phyloP scores from a whole-genome alignment of 345 rosid species.

The Pistacia atlantica region DNA sequence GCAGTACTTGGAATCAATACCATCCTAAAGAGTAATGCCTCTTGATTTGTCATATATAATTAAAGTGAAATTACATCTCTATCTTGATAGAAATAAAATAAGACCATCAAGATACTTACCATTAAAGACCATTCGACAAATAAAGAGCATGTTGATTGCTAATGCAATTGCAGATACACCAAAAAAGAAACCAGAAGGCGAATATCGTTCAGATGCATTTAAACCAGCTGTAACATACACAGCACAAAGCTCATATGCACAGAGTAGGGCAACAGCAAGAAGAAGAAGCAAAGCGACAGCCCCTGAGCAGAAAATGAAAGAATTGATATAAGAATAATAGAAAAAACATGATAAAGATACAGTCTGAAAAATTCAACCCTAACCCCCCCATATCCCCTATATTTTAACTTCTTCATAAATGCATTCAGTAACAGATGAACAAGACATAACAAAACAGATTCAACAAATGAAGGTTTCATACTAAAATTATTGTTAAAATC shows the following conservation, averaged over 20 bases:
- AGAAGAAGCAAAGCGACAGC: slow-evolving; percentile 98
- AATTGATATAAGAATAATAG: slow-evolving; percentile 26
- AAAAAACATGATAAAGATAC: slow-evolving; percentile 2
- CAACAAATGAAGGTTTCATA: not conserved
- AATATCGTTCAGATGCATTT: slow-evolving; percentile 85
- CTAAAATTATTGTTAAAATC: slow-evolving; percentile 1
- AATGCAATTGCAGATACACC: slow-evolving; percentile 98
- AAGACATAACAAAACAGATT: not conserved
- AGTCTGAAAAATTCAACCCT: slow-evolving; percentile 3
- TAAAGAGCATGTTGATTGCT: slow-evolving; percentile 99
- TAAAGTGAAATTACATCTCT: slow-evolving; percentile 19
- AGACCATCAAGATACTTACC: slow-evolving; percentile 54
- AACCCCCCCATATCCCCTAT: not conserved
- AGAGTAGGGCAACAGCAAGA: slow-evolving; percentile 88
- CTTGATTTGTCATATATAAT: slow-evolving; percentile 15
- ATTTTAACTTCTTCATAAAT: not conserved
- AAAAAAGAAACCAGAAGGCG: slow-evolving; percentile 98
- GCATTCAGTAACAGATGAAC: not conserved
- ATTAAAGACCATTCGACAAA: slow-evolving; percentile 96
- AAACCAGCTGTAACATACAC: slow-evolving; percentile 93
- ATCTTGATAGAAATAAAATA: slow-evolving; percentile 8
- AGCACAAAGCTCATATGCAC: slow-evolving; percentile 97
- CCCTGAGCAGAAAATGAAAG: slow-evolving; percentile 48
- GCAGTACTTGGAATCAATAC: slow-evolving; percentile 4
- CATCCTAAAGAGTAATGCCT: slow-evolving; percentile 11